Conservation (phyloP, 345 rosid genomes). For the Triadica sebifera region DNA sequence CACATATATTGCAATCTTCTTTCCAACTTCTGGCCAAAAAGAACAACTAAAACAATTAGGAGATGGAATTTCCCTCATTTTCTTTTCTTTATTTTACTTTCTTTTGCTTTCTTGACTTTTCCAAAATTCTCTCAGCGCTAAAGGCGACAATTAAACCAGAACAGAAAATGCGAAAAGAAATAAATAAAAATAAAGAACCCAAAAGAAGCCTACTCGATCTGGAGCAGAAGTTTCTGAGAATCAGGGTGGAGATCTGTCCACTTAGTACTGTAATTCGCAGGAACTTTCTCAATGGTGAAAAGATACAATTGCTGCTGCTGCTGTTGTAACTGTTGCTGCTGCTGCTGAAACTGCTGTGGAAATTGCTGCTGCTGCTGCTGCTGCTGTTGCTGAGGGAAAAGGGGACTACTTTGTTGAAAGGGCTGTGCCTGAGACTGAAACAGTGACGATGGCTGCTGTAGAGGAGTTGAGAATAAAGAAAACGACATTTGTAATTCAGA, state of each 20-base stretch:
- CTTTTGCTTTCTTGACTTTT: too few relatives aligned
- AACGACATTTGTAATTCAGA: constrained; percentile 51
- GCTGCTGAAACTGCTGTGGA: constrained; percentile 34
- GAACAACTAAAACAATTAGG: too few relatives aligned
- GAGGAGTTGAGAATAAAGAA: constrained; percentile 62
- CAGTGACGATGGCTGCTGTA: constrained; percentile 48
- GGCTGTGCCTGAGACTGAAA: constrained; percentile 41
- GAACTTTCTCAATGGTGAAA: constrained; percentile 79
- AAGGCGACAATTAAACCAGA: neutral
- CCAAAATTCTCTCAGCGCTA: neutral
- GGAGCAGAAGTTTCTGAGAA: constrained; percentile 78
- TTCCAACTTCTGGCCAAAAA: too few relatives aligned
- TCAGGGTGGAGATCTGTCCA: constrained; percentile 98
- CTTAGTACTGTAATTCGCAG: constrained; percentile 83
- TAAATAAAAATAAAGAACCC: neutral
- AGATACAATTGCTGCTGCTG: constrained; percentile 66
- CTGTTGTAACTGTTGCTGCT: constrained; percentile 39
- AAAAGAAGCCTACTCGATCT: constrained; percentile 57
- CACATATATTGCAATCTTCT: too few relatives aligned
- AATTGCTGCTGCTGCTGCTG: constrained; percentile 29
- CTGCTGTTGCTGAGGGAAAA: constrained; percentile 46
- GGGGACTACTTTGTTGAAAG: constrained; percentile 36
- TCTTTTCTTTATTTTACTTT: too few relatives aligned
- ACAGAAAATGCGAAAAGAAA: neutral
- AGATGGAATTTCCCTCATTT: too few relatives aligned